Evolutionary conservation across 176 grass and related monocot genomes (phyloP), one percentile per base, ranked within the genome.

Genomic region (Eleusine indica): DNA sequence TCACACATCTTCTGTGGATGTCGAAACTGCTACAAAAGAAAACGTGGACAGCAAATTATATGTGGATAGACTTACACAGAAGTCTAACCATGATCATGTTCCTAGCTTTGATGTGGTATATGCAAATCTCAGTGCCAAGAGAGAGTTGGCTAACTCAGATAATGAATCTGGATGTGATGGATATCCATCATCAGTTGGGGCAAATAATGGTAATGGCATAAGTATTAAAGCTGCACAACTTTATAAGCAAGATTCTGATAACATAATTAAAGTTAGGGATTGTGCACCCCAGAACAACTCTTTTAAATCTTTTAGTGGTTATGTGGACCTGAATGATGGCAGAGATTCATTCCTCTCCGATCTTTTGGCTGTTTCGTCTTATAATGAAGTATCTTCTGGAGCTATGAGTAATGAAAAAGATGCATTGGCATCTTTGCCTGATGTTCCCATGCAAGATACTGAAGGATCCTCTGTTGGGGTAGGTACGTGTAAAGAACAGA

Each of bases 1-100:
- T 57, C 62, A 52, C 60, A 46, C 60, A 68, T 88, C 68, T 73
- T 83, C 66, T 71, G 49, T 2, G 70, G 87, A 84, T 16, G 17
- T 77, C 28, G 57, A 47, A 67, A 73, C 47, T 73, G 57, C 19
- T 48, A 57, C 22, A 16, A 78, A 78, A 73, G 47, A 68, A 72
- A 78, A 77, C 37, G 13, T 58, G 10, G 18, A 66, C 28, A 80
- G 30, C 12, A 57, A 77, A 41, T 19, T 17, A 65, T n/a, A 32
- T 62, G 77, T 29, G 37, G 57, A 35, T 35, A 22, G 17, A 10
- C 25, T 49, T 65, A 1, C 46, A 67, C 66, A 73, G 63, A 29
- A 57, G 61, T 64, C 3, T 64, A 9, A 51, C 3, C 11, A 35
- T 61, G 49, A 41, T 63, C 43, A 70, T 65, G 35, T 57, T 79